Percentiles rank a stretch among this genome's conserved stretches.
phyloP scores from a whole-genome alignment of 106 monocot genomes.

The Phalaenopsis aphrodite region DNA sequence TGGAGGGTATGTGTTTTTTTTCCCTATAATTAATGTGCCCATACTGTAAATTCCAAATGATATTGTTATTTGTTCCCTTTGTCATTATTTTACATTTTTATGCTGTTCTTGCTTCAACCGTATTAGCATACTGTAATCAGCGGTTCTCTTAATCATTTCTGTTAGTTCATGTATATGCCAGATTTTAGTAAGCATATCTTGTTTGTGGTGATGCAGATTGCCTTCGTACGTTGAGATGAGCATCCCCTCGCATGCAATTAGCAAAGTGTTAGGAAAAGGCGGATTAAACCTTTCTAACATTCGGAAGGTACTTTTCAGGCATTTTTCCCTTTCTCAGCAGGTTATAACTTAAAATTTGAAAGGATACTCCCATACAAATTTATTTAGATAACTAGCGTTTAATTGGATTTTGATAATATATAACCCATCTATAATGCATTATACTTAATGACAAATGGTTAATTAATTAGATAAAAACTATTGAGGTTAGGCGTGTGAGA shows the following conservation, averaged over 20 bases:
- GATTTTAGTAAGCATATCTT: neutral
- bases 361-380: neutral
- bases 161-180: neutral
- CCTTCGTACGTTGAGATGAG: conserved; percentile 56
- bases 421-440: too few species aligned
- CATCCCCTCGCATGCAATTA: conserved; percentile 69
- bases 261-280: conserved; percentile 88
- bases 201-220: conserved; percentile 23
- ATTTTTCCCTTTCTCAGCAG: neutral
- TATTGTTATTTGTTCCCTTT: neutral
- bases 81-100: neutral
- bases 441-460: neutral
- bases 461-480: neutral
- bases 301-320: conserved; percentile 50
- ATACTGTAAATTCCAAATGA: neutral
- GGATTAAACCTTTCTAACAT: conserved; percentile 79
- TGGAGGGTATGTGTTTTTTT: conserved; percentile 41
- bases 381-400: neutral
- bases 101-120: neutral
- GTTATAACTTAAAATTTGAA: neutral
- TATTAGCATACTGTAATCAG: neutral
- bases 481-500: neutral
- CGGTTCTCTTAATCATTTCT: neutral
- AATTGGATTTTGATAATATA: neutral
- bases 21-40: neutral